phyloP scores from a whole-genome alignment of 441 rosid species.

The Euphorbia corollata region DNA sequence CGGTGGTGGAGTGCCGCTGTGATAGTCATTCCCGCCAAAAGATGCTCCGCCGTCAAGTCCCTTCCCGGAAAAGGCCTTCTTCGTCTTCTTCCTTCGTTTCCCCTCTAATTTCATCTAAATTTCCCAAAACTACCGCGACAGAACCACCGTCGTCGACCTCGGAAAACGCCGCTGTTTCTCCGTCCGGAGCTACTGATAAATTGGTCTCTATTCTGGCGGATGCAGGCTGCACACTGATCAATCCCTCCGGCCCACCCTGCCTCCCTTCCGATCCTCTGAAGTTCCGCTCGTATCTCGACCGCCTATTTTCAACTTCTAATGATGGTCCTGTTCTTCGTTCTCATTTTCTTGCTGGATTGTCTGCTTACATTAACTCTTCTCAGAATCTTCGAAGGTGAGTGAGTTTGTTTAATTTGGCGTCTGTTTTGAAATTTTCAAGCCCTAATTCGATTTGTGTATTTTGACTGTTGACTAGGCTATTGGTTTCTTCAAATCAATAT shows the following conservation, averaged over 20 bases:
- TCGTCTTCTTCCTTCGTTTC: constrained; percentile 35
- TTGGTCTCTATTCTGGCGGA: constrained; percentile 62
- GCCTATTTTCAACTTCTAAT: constrained; percentile 34
- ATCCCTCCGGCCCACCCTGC: constrained; percentile 55
- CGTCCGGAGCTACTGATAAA: constrained; percentile 32
- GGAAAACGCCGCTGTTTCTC: neutral
- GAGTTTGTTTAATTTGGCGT: neutral
- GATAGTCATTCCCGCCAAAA: neutral
- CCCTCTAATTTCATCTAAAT: constrained; percentile 25
- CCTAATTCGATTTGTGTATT: neutral
- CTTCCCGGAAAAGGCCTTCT: constrained; percentile 40
- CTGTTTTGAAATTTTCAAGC: neutral
- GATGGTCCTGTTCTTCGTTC: constrained; percentile 31
- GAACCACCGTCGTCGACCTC: constrained; percentile 12
- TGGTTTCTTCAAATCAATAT: constrained; percentile 35
- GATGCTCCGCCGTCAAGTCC: constrained; percentile 43
- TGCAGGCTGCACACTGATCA: constrained; percentile 63
- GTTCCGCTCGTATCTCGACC: constrained; percentile 58
- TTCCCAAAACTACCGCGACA: constrained; percentile 28
- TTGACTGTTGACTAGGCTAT: constrained; percentile 34
- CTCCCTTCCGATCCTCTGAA: constrained; percentile 58
- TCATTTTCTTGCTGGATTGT: constrained; percentile 48
- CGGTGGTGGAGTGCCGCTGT: neutral
- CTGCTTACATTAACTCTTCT: constrained; percentile 44
- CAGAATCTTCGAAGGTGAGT: constrained; percentile 50